These are phyloP conservation scores for Lasiosphaeria ovina DNA, from an alignment of 495 filamentous ascomycete species.

Conservation along the genomic window DNA sequence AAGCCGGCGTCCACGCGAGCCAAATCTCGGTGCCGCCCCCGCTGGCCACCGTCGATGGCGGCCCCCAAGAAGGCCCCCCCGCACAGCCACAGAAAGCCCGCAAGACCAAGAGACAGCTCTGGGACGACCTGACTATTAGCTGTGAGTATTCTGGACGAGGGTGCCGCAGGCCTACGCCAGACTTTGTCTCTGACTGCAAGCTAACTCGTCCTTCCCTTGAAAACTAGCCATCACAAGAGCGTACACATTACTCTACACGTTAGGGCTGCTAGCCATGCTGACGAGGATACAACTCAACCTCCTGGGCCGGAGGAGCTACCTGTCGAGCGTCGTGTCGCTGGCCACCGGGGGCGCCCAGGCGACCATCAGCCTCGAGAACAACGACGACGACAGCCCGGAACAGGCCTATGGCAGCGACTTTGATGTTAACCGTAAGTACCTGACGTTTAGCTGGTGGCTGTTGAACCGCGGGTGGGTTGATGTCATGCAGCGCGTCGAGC, in stretches of 20 bases:
- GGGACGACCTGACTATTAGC: slow-evolving; percentile 96
- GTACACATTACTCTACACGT: slow-evolving; percentile 87
- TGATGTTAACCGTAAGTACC: slow-evolving; percentile 88
- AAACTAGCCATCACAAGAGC: slow-evolving; percentile 80
- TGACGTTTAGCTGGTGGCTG: slow-evolving; percentile 98
- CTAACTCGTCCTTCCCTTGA: slow-evolving; percentile 23
- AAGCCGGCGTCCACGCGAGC: slow-evolving; percentile 77
- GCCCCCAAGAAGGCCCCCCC: slow-evolving; percentile 37
- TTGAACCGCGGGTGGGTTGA: slow-evolving; percentile 86
- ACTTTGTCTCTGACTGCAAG: not conserved
- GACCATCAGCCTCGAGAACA: slow-evolving; percentile 80
- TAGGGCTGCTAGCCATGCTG: slow-evolving; percentile 84
- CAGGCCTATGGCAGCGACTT: slow-evolving; percentile 86
- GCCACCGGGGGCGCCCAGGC: slow-evolving; percentile 63
- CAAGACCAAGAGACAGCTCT: slow-evolving; percentile 87
- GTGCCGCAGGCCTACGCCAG: not conserved
- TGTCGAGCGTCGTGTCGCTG: slow-evolving; percentile 87
- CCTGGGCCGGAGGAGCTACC: slow-evolving; percentile 89
- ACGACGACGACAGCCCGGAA: slow-evolving; percentile 76
- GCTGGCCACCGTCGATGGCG: slow-evolving; percentile 29
- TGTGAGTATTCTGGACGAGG: slow-evolving; percentile 52
- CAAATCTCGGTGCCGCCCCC: slow-evolving; percentile 57
- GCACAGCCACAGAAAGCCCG: slow-evolving; percentile 45
- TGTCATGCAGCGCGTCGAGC: slow-evolving; percentile 73
- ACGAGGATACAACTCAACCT: slow-evolving; percentile 97